Evolutionary conservation across 768 basidiomycete species (phyloP), one percentile per base, ranked within the genome.

Genomic region (Lentinus tigrinus): DNA sequence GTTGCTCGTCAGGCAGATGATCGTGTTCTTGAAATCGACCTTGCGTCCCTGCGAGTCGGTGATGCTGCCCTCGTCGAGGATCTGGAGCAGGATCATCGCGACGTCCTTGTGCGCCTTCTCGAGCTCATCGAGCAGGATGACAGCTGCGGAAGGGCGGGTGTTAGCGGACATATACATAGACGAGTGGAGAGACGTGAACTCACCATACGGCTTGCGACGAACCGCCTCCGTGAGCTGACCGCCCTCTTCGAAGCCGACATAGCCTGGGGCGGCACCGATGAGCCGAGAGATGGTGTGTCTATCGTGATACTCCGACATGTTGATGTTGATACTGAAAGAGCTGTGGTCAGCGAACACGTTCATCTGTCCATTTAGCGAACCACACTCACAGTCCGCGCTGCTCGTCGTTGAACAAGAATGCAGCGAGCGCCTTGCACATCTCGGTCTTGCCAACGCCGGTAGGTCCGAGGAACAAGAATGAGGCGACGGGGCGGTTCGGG

Each of bases 281-380:
- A 98, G 76, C 4, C 94, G 81, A 0, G 93, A 92, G 52, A 98
- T 88, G 0, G 93, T 93, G 67, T 98, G 93, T 53, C 94, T 84
- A 63, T 95, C 95, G 50, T 93, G 91, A 66, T 90, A 97, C 82
- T 97, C 92, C n/a, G 91, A 90, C 93, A 96, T 95, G 64, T 97
- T 95, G 68, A 96, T 93, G 58, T 88, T 91, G 62, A 95, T 93
- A 53, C 89, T 91, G 59, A 49, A 13, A 23, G 24, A 10, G 8
- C 23, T 19, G 0, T n/a, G 21, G 17, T 47, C 26, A 54, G 48
- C 36, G 19, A 43, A n/a, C 0, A 3, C n/a, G 13, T 14, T 7
- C 10, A 0, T 0, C 31, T 11, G 9, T 11, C 13, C 10, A n/a
- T 19, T 11, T 31, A 57, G 16, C 34, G 56, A 43, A 24, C 26